phyloP scores from a whole-genome alignment of 192 early-diverging fungal genomes.

The Backusella mclennaniae region DNA sequence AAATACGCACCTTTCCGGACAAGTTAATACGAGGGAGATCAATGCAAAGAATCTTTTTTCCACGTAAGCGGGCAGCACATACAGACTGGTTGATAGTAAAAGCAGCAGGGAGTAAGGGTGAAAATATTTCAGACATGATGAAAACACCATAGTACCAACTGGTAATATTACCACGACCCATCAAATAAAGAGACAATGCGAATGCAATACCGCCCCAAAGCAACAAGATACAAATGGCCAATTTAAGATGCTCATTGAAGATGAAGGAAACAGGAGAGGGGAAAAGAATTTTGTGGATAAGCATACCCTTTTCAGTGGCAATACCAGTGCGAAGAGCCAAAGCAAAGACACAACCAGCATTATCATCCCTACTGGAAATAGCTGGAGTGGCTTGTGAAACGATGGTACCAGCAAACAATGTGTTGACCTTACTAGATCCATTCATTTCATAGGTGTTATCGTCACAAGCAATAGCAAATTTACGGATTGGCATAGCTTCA shows the following conservation, averaged over 20 bases:
- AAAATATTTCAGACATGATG: constrained; percentile 65
- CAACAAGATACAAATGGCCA: constrained; percentile 63
- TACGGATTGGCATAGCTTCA: constrained; percentile 79
- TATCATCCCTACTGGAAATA: background rate
- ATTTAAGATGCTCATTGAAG: constrained; percentile 77
- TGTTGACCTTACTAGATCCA: constrained; percentile 52
- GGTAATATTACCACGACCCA: constrained; percentile 58
- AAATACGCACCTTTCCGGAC: constrained; percentile 74
- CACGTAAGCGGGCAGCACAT: constrained; percentile 57
- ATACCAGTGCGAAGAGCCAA: constrained; percentile 69
- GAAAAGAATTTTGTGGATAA: constrained; percentile 78
- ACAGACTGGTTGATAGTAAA: constrained; percentile 75
- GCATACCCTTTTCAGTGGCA: constrained; percentile 61
- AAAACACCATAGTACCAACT: constrained; percentile 80
- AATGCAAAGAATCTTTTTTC: constrained; percentile 68
- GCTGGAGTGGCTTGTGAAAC: constrained; percentile 57
- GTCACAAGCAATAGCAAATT: constrained; percentile 64
- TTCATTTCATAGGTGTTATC: constrained; percentile 34
- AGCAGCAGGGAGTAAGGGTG: constrained; percentile 70
- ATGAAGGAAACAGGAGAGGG: constrained; percentile 69
- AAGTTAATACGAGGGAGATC: constrained; percentile 72
- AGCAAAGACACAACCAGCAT: constrained; percentile 41
- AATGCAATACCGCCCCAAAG: constrained; percentile 65
- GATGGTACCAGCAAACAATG: constrained; percentile 67
- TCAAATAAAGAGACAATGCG: constrained; percentile 53